phyloP scores from a whole-genome alignment of 2,329 filamentous ascomycete genomes.

The Penicillium glabrum region DNA sequence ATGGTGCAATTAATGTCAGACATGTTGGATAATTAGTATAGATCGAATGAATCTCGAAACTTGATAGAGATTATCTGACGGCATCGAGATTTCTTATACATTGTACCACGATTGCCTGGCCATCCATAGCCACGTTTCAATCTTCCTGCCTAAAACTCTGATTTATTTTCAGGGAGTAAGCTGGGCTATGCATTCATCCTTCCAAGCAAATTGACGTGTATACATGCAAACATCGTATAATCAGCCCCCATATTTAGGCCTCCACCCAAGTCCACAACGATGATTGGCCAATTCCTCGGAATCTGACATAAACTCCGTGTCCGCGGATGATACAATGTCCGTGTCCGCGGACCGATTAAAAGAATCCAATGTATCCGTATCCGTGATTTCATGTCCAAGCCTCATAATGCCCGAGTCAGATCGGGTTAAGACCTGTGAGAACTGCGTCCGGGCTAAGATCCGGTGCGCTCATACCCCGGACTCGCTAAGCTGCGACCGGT shows the following conservation, averaged over 20 bases:
- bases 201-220: too few relatives aligned
- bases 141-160: neutral
- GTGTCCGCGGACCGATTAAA: constrained; percentile 11
- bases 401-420: neutral
- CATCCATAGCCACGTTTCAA: neutral
- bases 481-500: constrained; percentile 10
- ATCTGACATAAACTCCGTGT: constrained; percentile 1
- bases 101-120: neutral
- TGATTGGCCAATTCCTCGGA: neutral
- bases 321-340: constrained; percentile 3
- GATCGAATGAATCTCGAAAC: neutral
- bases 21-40: neutral
- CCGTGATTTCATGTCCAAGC: neutral
- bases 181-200: neutral
- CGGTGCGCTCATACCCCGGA: constrained; percentile 5
- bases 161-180: neutral
- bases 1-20: constrained; percentile 9
- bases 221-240: neutral
- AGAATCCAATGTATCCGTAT: constrained; percentile 1
- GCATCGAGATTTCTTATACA: neutral
- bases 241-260: neutral
- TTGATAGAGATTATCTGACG: too few relatives aligned
- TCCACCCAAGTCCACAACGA: too few relatives aligned
- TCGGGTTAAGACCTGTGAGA: constrained; percentile 12
- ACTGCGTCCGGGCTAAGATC: constrained; percentile 15